phyloP scores from a whole-genome alignment of 139 green algal genomes.

The Picochlorum sp. region DNA sequence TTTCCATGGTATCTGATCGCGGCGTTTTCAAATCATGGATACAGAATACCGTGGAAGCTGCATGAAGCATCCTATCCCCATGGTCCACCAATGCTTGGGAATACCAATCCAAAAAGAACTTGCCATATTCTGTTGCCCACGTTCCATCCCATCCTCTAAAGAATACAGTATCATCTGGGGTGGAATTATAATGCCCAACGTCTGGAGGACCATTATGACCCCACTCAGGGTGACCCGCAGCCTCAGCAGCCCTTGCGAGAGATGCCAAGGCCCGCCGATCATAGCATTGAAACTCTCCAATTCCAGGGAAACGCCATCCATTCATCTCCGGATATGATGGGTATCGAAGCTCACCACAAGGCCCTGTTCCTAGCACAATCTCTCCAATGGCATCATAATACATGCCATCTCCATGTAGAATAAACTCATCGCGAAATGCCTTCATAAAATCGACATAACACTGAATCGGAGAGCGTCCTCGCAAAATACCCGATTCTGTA shows the following conservation, averaged over 20 bases:
- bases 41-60: constrained; percentile 36
- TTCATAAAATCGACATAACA: constrained; percentile 85
- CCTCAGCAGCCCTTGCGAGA: constrained; percentile 32
- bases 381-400: constrained; percentile 53
- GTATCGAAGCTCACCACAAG: constrained; percentile 59
- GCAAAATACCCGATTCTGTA: constrained; percentile 48
- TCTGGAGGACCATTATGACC: constrained; percentile 45
- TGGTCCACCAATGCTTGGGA: constrained; percentile 38
- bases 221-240: constrained; percentile 45
- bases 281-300: constrained; percentile 77
- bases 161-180: constrained; percentile 47
- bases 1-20: neutral
- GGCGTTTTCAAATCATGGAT: constrained; percentile 5
- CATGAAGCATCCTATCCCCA: constrained; percentile 40
- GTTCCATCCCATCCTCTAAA: constrained; percentile 47
- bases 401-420: constrained; percentile 26
- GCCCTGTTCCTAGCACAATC: constrained; percentile 59
- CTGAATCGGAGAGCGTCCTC: constrained; percentile 53
- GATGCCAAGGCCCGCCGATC: constrained; percentile 41
- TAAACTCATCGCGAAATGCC: constrained; percentile 57
- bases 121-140: constrained; percentile 63
- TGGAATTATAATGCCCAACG: constrained; percentile 43
- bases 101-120: constrained; percentile 55
- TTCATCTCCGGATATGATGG: constrained; percentile 68
- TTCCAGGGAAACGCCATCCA: constrained; percentile 75